Conservation (phyloP, 1,284 basidiomycete genomes). For the Pseudozyma flocculosa region DNA sequence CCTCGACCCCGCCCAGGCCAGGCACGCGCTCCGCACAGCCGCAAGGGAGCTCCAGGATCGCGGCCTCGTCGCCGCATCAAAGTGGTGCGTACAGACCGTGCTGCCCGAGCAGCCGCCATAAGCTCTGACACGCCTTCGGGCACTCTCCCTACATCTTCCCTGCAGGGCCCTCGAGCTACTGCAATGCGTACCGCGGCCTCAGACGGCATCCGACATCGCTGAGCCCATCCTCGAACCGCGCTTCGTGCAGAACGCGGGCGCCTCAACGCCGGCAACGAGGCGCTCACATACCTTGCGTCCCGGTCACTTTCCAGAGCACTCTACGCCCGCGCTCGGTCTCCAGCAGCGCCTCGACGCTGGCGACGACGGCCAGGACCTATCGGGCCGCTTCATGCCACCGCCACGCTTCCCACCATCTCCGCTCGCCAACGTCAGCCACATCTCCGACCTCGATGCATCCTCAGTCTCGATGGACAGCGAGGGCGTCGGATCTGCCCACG, state of each 20-base stretch:
- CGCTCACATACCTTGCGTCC: slow-evolving; percentile 3
- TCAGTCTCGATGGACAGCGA: slow-evolving; percentile 30
- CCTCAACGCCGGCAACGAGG: slow-evolving; percentile 29
- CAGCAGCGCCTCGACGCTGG: slow-evolving; percentile 25
- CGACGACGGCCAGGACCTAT: slow-evolving; percentile 15
- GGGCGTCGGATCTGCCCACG: slow-evolving; percentile 31
- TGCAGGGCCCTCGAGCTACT: slow-evolving; percentile 45
- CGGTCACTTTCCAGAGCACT: slow-evolving; percentile 43
- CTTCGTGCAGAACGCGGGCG: not conserved
- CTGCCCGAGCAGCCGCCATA: not conserved
- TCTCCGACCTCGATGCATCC: slow-evolving; percentile 24
- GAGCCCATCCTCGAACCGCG: slow-evolving; percentile 2
- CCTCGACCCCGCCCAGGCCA: slow-evolving; percentile 24
- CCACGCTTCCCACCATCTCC: slow-evolving; percentile 17
- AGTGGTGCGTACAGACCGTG: slow-evolving; percentile 15
- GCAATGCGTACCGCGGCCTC: slow-evolving; percentile 20
- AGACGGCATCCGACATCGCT: not conserved
- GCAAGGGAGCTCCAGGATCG: slow-evolving; percentile 31
- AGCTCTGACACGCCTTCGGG: not conserved
- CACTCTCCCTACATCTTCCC: too few species aligned
- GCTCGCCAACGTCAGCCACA: slow-evolving; percentile 13
- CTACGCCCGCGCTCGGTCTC: slow-evolving; percentile 48
- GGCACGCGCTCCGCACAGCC: slow-evolving; percentile 23
- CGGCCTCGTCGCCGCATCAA: slow-evolving; percentile 33
- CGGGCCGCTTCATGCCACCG: slow-evolving; percentile 13